Evolutionary conservation across 129 eudicot genomes (phyloP).

Genomic region (Flaveria robusta): DNA sequence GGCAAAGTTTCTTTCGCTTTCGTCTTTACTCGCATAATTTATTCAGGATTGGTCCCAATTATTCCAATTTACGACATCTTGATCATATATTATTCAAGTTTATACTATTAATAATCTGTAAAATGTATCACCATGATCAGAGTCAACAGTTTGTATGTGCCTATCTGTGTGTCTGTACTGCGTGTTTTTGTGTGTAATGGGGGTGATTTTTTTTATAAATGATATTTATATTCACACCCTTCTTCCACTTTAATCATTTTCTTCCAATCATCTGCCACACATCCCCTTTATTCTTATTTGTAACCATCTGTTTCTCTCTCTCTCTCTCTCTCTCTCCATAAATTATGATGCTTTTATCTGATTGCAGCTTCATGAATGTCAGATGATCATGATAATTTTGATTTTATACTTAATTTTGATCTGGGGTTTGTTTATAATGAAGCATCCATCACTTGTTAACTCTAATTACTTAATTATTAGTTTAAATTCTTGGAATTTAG

Average conservation of each 20-base stretch:
- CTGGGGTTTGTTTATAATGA: constrained; percentile 44
- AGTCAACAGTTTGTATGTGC: constrained; percentile 29
- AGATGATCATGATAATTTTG: constrained; percentile 32
- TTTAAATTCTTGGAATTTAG: constrained; percentile 3
- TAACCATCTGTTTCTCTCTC: no score
- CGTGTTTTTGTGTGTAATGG: constrained; percentile 17
- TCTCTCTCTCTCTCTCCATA: constrained; percentile 22
- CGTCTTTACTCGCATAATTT: neutral
- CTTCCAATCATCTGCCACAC: constrained; percentile 64
- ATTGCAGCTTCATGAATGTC: constrained; percentile 34
- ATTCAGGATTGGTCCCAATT: constrained; percentile 6
- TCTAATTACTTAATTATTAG: neutral
- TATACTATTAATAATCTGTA: constrained; percentile 16
- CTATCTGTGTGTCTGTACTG: neutral
- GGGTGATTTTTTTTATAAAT: neutral
- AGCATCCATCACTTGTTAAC: constrained; percentile 25
- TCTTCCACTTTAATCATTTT: constrained; percentile 60
- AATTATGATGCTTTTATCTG: constrained; percentile 19
- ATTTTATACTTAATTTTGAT: constrained; percentile 31
- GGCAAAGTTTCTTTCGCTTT: constrained; percentile 39
- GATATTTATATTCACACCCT: constrained; percentile 40
- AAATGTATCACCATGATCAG: constrained; percentile 15
- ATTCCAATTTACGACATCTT: constrained; percentile 26
- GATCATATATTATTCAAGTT: constrained; percentile 15
- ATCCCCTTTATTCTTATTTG: constrained; percentile 51